phyloP scores from a whole-genome alignment of 352 stramenopile species.

The Peronosclerospora sorghi region DNA sequence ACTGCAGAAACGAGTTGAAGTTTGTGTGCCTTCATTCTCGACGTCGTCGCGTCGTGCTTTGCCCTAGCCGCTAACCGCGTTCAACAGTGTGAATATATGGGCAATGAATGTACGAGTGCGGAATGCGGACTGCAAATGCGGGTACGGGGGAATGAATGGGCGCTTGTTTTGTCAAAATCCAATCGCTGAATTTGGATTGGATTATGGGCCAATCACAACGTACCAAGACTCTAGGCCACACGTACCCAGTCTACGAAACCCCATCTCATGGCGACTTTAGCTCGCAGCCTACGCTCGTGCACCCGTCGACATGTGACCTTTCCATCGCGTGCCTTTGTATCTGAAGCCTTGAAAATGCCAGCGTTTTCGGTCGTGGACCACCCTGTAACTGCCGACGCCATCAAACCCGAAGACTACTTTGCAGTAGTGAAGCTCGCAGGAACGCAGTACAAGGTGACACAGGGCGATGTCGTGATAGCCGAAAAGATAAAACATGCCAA shows the following conservation, averaged over 20 bases:
- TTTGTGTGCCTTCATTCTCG: constrained; percentile 21
- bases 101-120: constrained; percentile 1
- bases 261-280: constrained; percentile 15
- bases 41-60: background rate
- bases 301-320: constrained; percentile 7
- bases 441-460: constrained; percentile 82
- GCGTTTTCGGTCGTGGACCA: constrained; percentile 71
- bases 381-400: constrained; percentile 51
- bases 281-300: constrained; percentile 15
- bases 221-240: constrained; percentile 11
- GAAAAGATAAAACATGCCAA: constrained; percentile 84
- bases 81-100: constrained; percentile 1
- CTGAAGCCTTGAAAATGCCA: constrained; percentile 12
- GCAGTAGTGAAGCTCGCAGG: constrained; percentile 74
- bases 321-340: constrained; percentile 11
- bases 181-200: background rate
- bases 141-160: background rate
- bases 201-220: constrained; percentile 5
- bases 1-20: background rate
- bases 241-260: background rate
- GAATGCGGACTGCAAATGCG: constrained; percentile 8
- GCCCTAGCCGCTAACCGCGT: background rate
- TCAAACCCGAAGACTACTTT: constrained; percentile 70
- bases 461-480: constrained; percentile 72
- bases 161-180: constrained; percentile 2